phyloP scores from a whole-genome alignment of 495 filamentous ascomycete genomes.

The Beverwykella pulmonaria region DNA sequence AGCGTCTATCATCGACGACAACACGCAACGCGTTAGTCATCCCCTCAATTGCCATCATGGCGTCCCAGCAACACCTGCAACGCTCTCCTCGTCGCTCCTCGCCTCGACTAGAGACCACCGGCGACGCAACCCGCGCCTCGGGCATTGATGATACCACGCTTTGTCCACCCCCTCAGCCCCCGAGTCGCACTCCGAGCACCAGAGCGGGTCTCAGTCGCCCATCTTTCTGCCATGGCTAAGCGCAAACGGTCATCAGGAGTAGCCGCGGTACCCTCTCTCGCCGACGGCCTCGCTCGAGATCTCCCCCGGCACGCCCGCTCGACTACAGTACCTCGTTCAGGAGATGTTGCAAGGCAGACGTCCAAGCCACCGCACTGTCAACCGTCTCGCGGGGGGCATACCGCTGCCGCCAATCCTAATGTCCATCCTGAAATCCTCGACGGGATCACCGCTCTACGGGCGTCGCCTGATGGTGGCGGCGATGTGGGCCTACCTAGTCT shows the following conservation, averaged over 20 bases:
- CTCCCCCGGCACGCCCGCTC: conserved; percentile 9
- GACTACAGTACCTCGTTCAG: conserved; percentile 12
- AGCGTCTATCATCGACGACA: background rate
- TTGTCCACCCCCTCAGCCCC: conserved; percentile 18
- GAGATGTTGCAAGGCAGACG: conserved; percentile 18
- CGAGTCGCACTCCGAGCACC: conserved; percentile 16
- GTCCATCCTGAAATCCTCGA: conserved; percentile 34
- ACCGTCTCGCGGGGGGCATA: conserved; percentile 13
- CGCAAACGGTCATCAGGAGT: conserved; percentile 31
- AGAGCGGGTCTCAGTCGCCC: conserved; percentile 5
- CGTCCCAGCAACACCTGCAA: background rate
- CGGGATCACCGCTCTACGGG: conserved; percentile 19
- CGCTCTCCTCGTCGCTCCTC: background rate
- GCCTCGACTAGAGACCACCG: background rate
- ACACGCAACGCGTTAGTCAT: background rate
- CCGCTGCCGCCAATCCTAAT: conserved; percentile 21
- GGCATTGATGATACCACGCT: conserved; percentile 29
- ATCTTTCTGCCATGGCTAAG: conserved; percentile 33
- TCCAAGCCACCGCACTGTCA: conserved; percentile 22
- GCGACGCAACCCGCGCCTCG: background rate
- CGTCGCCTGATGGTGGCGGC: conserved; percentile 31
- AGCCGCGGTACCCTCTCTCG: conserved; percentile 8
- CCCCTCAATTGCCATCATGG: background rate
- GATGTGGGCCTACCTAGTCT: background rate
- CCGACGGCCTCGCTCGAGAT: conserved; percentile 4